These are phyloP conservation scores for Wickerhamiella slavikovae DNA, from an alignment of 805 yeast genomes.

Conservation along the genomic window DNA sequence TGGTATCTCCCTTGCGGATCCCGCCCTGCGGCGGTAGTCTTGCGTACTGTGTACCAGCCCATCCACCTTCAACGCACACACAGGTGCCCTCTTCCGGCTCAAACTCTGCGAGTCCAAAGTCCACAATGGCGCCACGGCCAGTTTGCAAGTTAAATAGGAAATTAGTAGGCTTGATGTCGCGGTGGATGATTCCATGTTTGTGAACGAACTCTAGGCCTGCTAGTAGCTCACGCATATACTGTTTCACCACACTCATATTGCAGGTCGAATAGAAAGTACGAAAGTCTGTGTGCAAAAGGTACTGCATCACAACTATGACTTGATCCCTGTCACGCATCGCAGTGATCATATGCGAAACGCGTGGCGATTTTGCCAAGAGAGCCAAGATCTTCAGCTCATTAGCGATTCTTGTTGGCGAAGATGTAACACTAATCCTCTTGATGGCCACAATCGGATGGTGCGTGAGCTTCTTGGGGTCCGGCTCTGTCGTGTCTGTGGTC, in stretches of 20 bases:
- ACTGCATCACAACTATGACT: constrained; percentile 81
- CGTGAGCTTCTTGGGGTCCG: neutral
- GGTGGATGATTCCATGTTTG: constrained; percentile 56
- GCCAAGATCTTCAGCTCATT: constrained; percentile 62
- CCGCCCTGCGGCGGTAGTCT: constrained; percentile 29
- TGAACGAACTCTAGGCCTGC: constrained; percentile 63
- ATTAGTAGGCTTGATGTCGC: constrained; percentile 81
- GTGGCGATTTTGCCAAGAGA: constrained; percentile 23
- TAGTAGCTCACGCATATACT: constrained; percentile 61
- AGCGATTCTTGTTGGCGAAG: constrained; percentile 77
- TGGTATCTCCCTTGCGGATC: constrained; percentile 66
- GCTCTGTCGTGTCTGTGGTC: neutral
- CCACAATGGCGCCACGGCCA: constrained; percentile 65
- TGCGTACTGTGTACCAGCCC: constrained; percentile 13
- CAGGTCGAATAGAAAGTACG: constrained; percentile 67
- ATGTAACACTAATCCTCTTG: constrained; percentile 83
- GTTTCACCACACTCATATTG: constrained; percentile 58
- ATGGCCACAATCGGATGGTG: constrained; percentile 42
- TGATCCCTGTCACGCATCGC: constrained; percentile 79
- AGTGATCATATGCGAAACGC: constrained; percentile 78
- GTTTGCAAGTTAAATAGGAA: constrained; percentile 47
- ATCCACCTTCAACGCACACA: constrained; percentile 5
- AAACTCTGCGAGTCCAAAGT: constrained; percentile 78
- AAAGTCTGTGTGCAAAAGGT: constrained; percentile 77
- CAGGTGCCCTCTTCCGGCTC: constrained; percentile 14